These are phyloP conservation scores for Backusella luteola DNA, from an alignment of 192 early-diverging fungal species.

Conservation along the genomic window DNA sequence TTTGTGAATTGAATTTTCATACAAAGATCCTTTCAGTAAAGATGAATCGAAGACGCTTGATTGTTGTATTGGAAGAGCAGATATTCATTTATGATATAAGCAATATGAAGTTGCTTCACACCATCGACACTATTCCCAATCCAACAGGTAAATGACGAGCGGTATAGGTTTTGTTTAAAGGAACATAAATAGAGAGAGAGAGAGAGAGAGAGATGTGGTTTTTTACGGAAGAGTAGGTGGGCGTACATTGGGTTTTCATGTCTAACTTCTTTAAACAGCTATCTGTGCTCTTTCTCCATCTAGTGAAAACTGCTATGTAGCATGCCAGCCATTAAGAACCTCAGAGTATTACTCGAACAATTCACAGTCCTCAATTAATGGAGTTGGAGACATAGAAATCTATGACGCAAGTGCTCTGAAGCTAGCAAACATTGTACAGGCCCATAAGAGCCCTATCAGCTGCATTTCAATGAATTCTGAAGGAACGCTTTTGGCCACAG, in stretches of 20 bases:
- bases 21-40: slow-evolving; percentile 92
- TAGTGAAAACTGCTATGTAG: slow-evolving; percentile 91
- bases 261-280: slow-evolving; percentile 40
- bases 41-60: slow-evolving; percentile 88
- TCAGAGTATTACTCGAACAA: slow-evolving; percentile 45
- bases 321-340: slow-evolving; percentile 79
- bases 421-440: slow-evolving; percentile 89
- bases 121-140: slow-evolving; percentile 92
- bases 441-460: slow-evolving; percentile 88
- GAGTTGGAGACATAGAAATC: slow-evolving; percentile 80
- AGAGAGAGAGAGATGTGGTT: neutral
- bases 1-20: slow-evolving; percentile 94
- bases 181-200: neutral
- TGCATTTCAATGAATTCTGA: slow-evolving; percentile 85
- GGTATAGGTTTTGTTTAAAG: neutral
- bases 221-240: too few species aligned
- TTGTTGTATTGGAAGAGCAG: slow-evolving; percentile 93
- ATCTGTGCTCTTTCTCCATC: slow-evolving; percentile 90
- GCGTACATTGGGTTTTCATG: too few species aligned
- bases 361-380: slow-evolving; percentile 42
- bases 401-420: slow-evolving; percentile 87
- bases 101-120: slow-evolving; percentile 96
- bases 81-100: slow-evolving; percentile 97
- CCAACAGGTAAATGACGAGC: slow-evolving; percentile 61
- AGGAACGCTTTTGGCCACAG: slow-evolving; percentile 88